Conservation (phyloP, 2,329 filamentous ascomycete genomes). For the Fusarium sp. region DNA sequence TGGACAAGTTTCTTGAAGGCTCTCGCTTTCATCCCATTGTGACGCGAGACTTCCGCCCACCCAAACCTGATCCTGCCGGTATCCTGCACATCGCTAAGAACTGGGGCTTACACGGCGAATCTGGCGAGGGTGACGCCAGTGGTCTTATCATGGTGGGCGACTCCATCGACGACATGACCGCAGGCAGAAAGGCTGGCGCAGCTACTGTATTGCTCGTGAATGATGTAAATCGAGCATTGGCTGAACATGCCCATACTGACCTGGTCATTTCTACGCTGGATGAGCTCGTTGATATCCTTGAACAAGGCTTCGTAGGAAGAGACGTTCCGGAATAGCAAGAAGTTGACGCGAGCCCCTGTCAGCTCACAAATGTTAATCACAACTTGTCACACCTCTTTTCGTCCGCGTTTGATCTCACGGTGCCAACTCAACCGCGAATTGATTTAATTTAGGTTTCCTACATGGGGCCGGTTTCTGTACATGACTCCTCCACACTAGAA, state of each 20-base stretch:
- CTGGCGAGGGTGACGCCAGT: conserved; percentile 54
- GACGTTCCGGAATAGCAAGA: conserved; percentile 33
- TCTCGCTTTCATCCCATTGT: conserved; percentile 81
- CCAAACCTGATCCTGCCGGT: conserved; percentile 89
- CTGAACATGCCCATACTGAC: conserved; percentile 79
- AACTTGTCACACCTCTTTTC: not conserved
- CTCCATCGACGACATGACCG: conserved; percentile 92
- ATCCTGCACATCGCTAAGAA: conserved; percentile 84
- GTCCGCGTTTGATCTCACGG: not conserved
- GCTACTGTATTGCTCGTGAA: conserved; percentile 91
- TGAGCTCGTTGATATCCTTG: conserved; percentile 79
- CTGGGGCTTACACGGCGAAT: conserved; percentile 70
- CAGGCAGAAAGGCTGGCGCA: conserved; percentile 83
- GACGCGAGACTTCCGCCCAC: conserved; percentile 82
- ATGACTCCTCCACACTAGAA: conserved; percentile 32
- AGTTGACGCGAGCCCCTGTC: not conserved
- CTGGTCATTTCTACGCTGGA: conserved; percentile 77
- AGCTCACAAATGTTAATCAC: not conserved
- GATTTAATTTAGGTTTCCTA: conserved; percentile 43
- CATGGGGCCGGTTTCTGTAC: conserved; percentile 30
- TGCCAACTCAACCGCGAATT: conserved; percentile 30
- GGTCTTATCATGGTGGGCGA: conserved; percentile 76
- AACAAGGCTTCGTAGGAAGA: conserved; percentile 75
- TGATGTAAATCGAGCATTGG: conserved; percentile 78
- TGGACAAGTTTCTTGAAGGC: conserved; percentile 76